Percentiles rank a stretch among this genome's conserved stretches.
phyloP scores from a whole-genome alignment of 805 yeast species.

The Candida ficus region DNA sequence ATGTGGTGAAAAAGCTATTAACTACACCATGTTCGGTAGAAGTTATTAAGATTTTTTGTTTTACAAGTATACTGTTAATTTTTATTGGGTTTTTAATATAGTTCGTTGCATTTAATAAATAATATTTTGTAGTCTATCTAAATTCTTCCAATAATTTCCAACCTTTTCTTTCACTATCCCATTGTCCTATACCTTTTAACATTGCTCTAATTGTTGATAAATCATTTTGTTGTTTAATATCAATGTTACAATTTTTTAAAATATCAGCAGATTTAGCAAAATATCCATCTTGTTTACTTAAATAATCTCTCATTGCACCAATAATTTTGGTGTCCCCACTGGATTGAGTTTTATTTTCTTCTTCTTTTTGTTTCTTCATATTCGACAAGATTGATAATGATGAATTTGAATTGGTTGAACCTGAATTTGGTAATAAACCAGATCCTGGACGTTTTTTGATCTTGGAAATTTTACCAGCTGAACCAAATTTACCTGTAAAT shows the following conservation, averaged over 20 bases:
- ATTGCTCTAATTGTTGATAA: conserved; percentile 62
- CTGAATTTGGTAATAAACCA: conserved; percentile 22
- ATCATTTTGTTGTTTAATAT: conserved; percentile 44
- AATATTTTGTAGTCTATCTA: conserved; percentile 10
- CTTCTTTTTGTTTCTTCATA: conserved; percentile 36
- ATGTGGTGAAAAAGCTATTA: conserved; percentile 71
- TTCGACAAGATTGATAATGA: conserved; percentile 47
- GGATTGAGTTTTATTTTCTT: conserved; percentile 1
- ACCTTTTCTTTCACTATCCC: conserved; percentile 54
- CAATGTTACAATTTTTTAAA: conserved; percentile 31
- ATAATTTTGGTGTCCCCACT: conserved; percentile 24
- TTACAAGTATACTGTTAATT: too few species aligned
- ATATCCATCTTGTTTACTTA: conserved; percentile 31
- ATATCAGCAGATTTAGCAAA: conserved; percentile 49
- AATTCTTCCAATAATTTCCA: conserved; percentile 65
- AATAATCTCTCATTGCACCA: conserved; percentile 34
- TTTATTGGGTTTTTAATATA: conserved; percentile 1
- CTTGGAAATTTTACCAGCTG: conserved; percentile 56
- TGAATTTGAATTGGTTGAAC: conserved; percentile 19
- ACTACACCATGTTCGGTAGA: conserved; percentile 95
- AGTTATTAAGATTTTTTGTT: conserved; percentile 56
- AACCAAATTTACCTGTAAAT: conserved; percentile 92
- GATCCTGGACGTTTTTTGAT: conserved; percentile 7
- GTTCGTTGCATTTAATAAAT: neutral
- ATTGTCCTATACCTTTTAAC: conserved; percentile 59